Conservation (phyloP, 176 grass and related monocot species). For the Bolboschoenus planiculmis region DNA sequence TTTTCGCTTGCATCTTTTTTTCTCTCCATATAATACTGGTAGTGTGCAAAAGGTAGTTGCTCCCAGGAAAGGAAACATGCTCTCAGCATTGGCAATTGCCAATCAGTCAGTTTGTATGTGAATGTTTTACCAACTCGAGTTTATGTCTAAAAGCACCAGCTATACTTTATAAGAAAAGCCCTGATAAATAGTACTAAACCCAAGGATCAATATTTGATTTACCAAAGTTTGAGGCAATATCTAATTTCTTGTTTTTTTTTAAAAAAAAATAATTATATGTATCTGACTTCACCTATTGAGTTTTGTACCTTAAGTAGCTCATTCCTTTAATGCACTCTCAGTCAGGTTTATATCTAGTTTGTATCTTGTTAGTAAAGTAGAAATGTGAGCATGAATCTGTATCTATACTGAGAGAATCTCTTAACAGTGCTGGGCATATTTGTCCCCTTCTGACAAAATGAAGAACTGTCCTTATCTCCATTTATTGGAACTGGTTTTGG, state of each 20-base stretch:
- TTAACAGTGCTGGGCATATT: conserved; percentile 43
- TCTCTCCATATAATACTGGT: conserved; percentile 33
- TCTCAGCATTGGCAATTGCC: conserved; percentile 70
- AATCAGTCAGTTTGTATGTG: no score
- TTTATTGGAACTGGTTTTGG: conserved; percentile 86
- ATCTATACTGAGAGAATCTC: background rate
- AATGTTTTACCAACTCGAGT: conserved; percentile 5
- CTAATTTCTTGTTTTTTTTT: no score
- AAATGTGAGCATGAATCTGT: background rate
- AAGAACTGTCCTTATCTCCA: no score
- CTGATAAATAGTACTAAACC: background rate
- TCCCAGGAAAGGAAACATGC: conserved; percentile 68
- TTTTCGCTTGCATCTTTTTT: background rate
- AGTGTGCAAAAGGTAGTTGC: conserved; percentile 77
- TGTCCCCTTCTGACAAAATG: conserved; percentile 83
- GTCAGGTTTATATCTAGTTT: no score
- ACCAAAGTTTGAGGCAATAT: background rate
- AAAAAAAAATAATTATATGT: no score
- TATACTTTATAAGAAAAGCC: no score
- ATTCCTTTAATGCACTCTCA: no score
- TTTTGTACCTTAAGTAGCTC: conserved; percentile 34
- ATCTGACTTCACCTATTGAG: background rate
- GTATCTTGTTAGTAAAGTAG: background rate
- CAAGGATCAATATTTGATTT: background rate
- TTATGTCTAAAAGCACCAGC: background rate